Evolutionary conservation across 1,139 yeast species (phyloP), one percentile per base, ranked within the genome.

Genomic region (Candida tropicalis): DNA sequence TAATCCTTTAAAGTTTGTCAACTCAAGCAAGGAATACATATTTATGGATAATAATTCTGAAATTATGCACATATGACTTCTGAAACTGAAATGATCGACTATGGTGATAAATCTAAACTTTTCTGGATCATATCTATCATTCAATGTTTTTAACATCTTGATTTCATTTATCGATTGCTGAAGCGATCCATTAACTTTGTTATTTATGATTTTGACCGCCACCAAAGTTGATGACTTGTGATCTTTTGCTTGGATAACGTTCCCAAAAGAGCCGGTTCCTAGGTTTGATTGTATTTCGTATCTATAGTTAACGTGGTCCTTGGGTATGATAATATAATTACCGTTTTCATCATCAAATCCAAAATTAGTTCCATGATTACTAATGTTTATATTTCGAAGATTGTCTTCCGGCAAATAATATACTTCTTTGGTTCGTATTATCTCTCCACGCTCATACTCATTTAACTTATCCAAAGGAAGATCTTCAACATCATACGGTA

Each of bases 241-340:
- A 61, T 89, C 96, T 23, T 66, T 62, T 50, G 93, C 85, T 45
- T 78, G 72, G 8, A 87, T 66, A 2, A 89, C 97, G 46, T 82
- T 82, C 0, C 97, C 97, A 69, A 89, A 89, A 25, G 93, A 82
- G 3, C 97, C 97, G 45, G 77, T 82, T 0, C 97, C 97, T 13
- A 89, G 67, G 3, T 72, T 65, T 2, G 70, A 63, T 24, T 76
- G 47, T 6, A 87, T 79, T 51, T 87, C 83, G 56, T 84, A 89
- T 32, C 95, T 65, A 59, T 82, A 89, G 42, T 84, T 85, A 38
- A 89, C 77, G 54, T 89, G 97, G 56, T 88, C 96, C 4, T 84
- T 79, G 1, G 67, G 62, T 1, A 70, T 58, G 1, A 81, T 69
- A 6, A 70, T 68, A 53, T 86, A 84, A 56, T 87, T 87, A 2